These are phyloP conservation scores for Fusarium transvaalense DNA, from an alignment of 2,329 filamentous ascomycete genomes.

Conservation along the genomic window DNA sequence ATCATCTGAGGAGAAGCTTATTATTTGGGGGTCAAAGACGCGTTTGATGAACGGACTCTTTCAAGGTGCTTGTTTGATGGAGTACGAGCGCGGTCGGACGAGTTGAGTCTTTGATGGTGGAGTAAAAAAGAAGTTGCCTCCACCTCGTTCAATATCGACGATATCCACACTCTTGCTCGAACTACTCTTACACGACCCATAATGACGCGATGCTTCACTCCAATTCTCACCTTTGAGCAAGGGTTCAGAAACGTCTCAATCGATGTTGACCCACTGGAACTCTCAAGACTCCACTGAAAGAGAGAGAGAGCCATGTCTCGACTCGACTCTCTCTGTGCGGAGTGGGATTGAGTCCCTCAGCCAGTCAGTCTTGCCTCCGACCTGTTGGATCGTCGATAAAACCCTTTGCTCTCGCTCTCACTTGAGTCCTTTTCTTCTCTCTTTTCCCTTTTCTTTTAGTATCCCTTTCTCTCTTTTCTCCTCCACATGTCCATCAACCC, in stretches of 20 bases:
- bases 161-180: slow-evolving; percentile 33
- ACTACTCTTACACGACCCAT: slow-evolving; percentile 31
- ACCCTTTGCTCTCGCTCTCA: slow-evolving; percentile 18
- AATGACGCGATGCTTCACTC: slow-evolving; percentile 35
- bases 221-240: slow-evolving; percentile 1
- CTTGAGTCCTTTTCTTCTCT: neutral
- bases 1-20: slow-evolving; percentile 31
- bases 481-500: slow-evolving; percentile 27
- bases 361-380: neutral
- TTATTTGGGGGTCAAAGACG: slow-evolving; percentile 1
- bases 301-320: slow-evolving; percentile 6
- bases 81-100: neutral
- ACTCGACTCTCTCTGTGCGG: slow-evolving; percentile 3
- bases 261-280: slow-evolving; percentile 23
- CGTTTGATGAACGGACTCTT: slow-evolving; percentile 13
- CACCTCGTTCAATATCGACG: slow-evolving; percentile 17
- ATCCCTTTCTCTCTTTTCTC: neutral
- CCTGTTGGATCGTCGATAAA: slow-evolving; percentile 19
- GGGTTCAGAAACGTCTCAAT: slow-evolving; percentile 15
- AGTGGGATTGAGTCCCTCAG: neutral
- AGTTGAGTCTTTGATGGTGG: slow-evolving; percentile 25
- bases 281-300: neutral
- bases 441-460: neutral
- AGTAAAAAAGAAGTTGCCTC: slow-evolving; percentile 17
- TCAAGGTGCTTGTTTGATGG: slow-evolving; percentile 35